Evolutionary conservation across 352 stramenopile genomes (phyloP).

Genomic region (Pythium biforme): DNA sequence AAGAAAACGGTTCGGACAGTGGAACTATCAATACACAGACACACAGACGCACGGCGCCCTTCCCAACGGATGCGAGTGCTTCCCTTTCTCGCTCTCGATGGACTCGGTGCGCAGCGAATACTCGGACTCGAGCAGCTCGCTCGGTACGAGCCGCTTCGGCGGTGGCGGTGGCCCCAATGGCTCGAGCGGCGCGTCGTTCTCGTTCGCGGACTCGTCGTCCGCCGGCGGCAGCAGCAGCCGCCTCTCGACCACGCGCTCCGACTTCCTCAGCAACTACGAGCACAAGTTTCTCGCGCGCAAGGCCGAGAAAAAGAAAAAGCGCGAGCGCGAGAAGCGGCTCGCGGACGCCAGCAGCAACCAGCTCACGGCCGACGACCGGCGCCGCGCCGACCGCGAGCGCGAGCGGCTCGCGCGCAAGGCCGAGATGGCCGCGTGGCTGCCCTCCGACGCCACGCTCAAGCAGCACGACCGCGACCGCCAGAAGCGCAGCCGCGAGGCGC

Average conservation of each 20-base stretch:
- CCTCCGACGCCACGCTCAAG: constrained; percentile 32
- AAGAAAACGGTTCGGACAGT: too few relatives aligned
- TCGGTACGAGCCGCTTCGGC: constrained; percentile 30
- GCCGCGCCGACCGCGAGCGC: constrained; percentile 46
- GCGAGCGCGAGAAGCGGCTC: constrained; percentile 34
- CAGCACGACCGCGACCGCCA: constrained; percentile 33
- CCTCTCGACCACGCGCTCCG: constrained; percentile 37
- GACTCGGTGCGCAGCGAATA: constrained; percentile 50
- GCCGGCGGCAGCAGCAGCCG: constrained; percentile 32
- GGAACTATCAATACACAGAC: constrained; percentile 31
- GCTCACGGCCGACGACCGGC: constrained; percentile 43
- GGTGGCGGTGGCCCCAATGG: constrained; percentile 11
- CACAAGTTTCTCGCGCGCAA: constrained; percentile 57
- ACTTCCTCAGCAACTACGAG: constrained; percentile 56
- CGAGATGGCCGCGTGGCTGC: constrained; percentile 64
- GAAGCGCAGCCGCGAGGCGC: constrained; percentile 40
- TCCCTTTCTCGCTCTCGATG: too few relatives aligned
- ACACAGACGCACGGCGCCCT: too few relatives aligned
- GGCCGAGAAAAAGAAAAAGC: constrained; percentile 48
- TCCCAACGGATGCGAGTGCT: too few relatives aligned
- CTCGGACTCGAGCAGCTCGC: constrained; percentile 34
- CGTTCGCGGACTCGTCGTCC: constrained; percentile 44
- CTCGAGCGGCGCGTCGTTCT: constrained; percentile 34
- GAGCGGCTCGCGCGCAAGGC: constrained; percentile 40
- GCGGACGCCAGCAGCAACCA: constrained; percentile 38